phyloP scores from a whole-genome alignment of 1,139 yeast species.

The Lodderomyces orthopsilosis region DNA sequence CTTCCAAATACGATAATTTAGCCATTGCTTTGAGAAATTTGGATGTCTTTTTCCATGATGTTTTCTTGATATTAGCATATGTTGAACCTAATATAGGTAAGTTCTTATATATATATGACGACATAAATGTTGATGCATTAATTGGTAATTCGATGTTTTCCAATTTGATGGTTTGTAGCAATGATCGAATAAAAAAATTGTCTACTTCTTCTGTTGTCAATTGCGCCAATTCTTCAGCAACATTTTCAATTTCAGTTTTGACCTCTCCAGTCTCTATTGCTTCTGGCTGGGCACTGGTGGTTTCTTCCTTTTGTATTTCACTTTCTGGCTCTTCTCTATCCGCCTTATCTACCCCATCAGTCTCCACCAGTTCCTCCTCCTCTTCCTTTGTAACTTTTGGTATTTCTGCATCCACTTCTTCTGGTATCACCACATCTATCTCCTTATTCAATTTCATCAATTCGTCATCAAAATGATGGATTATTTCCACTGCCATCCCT shows the following conservation, averaged over 20 bases:
- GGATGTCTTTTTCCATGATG: constrained; percentile 87
- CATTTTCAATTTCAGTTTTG: constrained; percentile 14
- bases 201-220: constrained; percentile 74
- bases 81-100: constrained; percentile 56
- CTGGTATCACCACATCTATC: constrained; percentile 43
- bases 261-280: constrained; percentile 21
- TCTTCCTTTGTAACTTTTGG: constrained; percentile 20
- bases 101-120: constrained; percentile 64
- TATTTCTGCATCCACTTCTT: constrained; percentile 22
- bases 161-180: constrained; percentile 64
- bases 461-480: constrained; percentile 56
- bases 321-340: not conserved
- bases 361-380: constrained; percentile 13
- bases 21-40: constrained; percentile 86
- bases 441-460: constrained; percentile 46
- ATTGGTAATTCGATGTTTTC: constrained; percentile 59
- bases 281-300: not conserved
- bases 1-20: constrained; percentile 59
- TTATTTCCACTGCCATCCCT: constrained; percentile 66
- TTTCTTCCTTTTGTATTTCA: not conserved
- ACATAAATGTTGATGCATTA: constrained; percentile 70
- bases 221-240: constrained; percentile 13
- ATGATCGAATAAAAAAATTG: constrained; percentile 64
- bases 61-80: constrained; percentile 69
- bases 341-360: not conserved